Conservation (phyloP, 2,329 filamentous ascomycete species). For the Penicillium nordicum region DNA sequence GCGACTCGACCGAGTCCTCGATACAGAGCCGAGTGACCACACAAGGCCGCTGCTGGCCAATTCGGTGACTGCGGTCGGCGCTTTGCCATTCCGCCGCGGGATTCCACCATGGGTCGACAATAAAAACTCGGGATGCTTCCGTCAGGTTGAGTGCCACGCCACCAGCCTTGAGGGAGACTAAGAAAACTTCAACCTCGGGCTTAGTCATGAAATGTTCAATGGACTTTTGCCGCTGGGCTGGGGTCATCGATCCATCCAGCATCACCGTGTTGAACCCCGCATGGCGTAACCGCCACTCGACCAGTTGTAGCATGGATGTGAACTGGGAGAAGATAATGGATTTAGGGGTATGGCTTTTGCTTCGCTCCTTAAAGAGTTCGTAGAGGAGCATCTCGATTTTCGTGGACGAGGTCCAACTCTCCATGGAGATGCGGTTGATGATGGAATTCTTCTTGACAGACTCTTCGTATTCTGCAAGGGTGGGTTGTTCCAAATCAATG, state of each 20-base stretch:
- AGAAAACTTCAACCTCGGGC: slow-evolving; percentile 87
- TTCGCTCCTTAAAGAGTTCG: slow-evolving; percentile 86
- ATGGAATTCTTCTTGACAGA: slow-evolving; percentile 92
- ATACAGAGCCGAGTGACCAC: slow-evolving; percentile 93
- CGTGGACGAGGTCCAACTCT: slow-evolving; percentile 95
- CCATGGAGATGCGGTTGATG: slow-evolving; percentile 98
- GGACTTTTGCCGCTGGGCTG: slow-evolving; percentile 83
- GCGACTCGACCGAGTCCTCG: slow-evolving; percentile 92
- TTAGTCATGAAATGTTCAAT: slow-evolving; percentile 98
- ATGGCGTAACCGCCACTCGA: slow-evolving; percentile 92
- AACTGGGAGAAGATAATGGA: slow-evolving; percentile 98
- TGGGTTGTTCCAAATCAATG: slow-evolving; percentile 92
- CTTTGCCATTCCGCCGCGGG: slow-evolving; percentile 99
- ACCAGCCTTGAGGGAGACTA: slow-evolving; percentile 93
- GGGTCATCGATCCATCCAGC: slow-evolving; percentile 96
- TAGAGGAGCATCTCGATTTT: slow-evolving; percentile 97
- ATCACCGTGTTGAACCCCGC: slow-evolving; percentile 98
- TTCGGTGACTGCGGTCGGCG: slow-evolving; percentile 89
- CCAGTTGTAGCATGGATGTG: slow-evolving; percentile 93
- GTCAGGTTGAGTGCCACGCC: slow-evolving; percentile 94
- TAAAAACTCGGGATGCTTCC: slow-evolving; percentile 91
- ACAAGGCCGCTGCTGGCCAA: slow-evolving; percentile 89
- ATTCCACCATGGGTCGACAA: slow-evolving; percentile 99
- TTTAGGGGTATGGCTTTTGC: slow-evolving; percentile 89
- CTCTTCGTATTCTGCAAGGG: slow-evolving; percentile 86